Evolutionary conservation across 2,329 filamentous ascomycete genomes (phyloP), one percentile per base, ranked within the genome.

Genomic region (Trichoderma aggressivum): DNA sequence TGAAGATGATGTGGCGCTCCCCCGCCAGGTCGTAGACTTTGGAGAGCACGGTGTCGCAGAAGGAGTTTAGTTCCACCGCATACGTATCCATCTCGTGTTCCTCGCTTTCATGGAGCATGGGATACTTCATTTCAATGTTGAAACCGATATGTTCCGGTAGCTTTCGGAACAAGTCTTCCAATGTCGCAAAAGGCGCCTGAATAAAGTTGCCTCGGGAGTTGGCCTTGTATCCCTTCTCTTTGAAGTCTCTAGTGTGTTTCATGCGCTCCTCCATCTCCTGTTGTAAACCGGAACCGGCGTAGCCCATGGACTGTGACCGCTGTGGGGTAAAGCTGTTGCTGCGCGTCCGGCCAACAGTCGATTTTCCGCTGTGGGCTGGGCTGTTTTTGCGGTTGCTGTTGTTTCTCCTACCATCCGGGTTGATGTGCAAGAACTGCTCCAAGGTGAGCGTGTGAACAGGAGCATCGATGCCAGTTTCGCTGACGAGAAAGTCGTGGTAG

Each of bases 81-180:
- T 97, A 97, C 3, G 93, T 92, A 79, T 98, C 95, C 94, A 98
- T 98, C 76, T 97, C 94, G 75, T 98, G 92, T 80, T 97, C 93
- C 80, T 98, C 94, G 71, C 90, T 93, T 84, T 99, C 97, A 79
- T 95, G 92, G 55, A 99, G 88, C 94, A 98, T 98, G 6, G 96
- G 96, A 79, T 99, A 99, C 82, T 99, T 98, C 88, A 99, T 92
- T 84, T 99, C 96, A 75, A 99, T 97, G 81, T 99, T 98, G 87
- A 99, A 99, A 16, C 96, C 94, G 26, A 97, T 92, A 16, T 89
- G 86, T 73, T 92, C 88, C 0, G 94, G 94, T 0, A 99, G 84
- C 78, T 94, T 91, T 76, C 89, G 88, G 83, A 99, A 98, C 79
- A 98, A 90, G 73, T 98, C 94, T 80, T 98, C 94, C 5, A 99